Evolutionary conservation across 768 basidiomycete genomes (phyloP), one percentile per base, ranked within the genome.

Genomic region (Strobilomyces confusus): DNA sequence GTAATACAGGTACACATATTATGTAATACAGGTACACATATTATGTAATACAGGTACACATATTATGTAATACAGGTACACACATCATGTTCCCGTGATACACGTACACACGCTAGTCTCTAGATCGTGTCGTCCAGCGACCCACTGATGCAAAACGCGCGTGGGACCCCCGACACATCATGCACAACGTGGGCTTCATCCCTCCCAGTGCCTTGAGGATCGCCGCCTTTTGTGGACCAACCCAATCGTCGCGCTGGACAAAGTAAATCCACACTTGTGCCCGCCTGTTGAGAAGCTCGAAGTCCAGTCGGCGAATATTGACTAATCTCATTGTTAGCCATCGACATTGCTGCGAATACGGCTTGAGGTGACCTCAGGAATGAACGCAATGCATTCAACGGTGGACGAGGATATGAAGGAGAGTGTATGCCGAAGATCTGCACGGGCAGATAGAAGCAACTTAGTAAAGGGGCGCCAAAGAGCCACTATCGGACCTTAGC

Each of bases 71-170:
- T 14, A 23, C 20, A 7, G 7, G 6, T 40, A 20, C 11, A 14
- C 13, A 7, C 12, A 1, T 54, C 57, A 63, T 52, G 50, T 63
- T 30, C 30, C 30, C 30, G 30, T 30, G 14, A n/a, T n/a, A n/a
- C n/a, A n/a, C n/a, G n/a, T n/a, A n/a, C n/a, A n/a, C n/a, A n/a
- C n/a, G n/a, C n/a, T n/a, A n/a, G n/a, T n/a, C n/a, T n/a, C n/a
- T n/a, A n/a, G 34, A 11, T 14, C 14, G 11, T 1, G n/a, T 11
- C 11, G 17, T 13, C 5, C 23, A 44, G 5, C 15, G 23, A 73
- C 84, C 62, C 58, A 88, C 85, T 80, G 46, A 91, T 81, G 63
- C 83, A 88, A 64, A 89, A 90, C 15, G 83, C 81, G 64, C 90
- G 89, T 22, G 6, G 38, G 38, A 41, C 20, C 11, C 37, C 3